Base-by-base conservation (phyloP, 768 basidiomycete species). In the Amanita muscaria region DNA sequence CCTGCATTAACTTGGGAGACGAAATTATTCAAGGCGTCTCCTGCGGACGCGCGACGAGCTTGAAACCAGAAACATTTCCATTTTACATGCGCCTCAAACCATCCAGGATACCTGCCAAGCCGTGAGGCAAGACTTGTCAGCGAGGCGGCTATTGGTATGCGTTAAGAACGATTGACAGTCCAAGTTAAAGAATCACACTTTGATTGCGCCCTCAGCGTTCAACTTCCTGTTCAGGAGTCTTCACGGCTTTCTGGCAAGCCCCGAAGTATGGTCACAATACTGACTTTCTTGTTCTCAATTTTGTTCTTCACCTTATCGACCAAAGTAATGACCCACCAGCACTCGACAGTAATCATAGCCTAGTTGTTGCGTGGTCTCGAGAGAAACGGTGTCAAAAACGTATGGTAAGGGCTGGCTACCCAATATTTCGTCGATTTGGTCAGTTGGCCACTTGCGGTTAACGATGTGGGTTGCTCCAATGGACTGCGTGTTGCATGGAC, bases 31-130 rank as follows among this genome's bases (percentile, higher is more conserved):
- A 38, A 2, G 37, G 18, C 15, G 15, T 29, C 27, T 72, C 71
- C 52, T 66, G 65, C 3, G 73, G 74, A 31, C 54, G 65, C 46
- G 59, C 59, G 29, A 76, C 62, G 33, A 76, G 57, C 55, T 76
- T 76, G 30, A 60, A 52, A 4, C 65, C 69, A 31, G 70, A 70
- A 29, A 74, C 64, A 52, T 65, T 55, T 29, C 66, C 60, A 2
- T 58, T 56, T 47, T 61, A 55, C 53, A 76, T 52, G 33, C 65
- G 57, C 56, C 60, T 59, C 37, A 76, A 52, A 15, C 66, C 74
- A n/a, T 58, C 53, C 19, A 54, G 53, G 39, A 76, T 63, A 11
- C 66, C 74, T 21, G 53, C 59, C 39, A 76, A 56, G n/a, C 74
- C 74, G n/a, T 60, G 59, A 0, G 66, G 60, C 15, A 76, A 39